Percentiles rank a stretch among this genome's conserved stretches.
These are phyloP conservation scores for Chlamydomonas eustigma DNA, from an alignment of 139 green algal species.

Conservation along the genomic window DNA sequence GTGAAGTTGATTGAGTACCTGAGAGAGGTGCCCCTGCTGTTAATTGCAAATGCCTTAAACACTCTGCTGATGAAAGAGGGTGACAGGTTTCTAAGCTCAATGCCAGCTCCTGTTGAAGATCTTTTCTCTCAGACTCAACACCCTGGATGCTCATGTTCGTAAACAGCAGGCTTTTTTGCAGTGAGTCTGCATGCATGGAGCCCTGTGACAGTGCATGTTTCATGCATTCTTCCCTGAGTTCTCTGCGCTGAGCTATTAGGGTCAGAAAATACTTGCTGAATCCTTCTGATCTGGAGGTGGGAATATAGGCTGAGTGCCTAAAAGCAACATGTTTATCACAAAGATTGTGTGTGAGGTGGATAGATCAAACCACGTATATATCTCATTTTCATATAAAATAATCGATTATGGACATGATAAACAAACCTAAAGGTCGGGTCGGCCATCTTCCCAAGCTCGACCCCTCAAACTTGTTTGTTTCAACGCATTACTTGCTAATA, in stretches of 20 bases:
- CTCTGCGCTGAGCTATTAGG: slow-evolving; percentile 30
- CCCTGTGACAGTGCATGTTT: not conserved
- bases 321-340: not conserved
- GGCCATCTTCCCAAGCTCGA: too few relatives aligned
- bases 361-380: not conserved
- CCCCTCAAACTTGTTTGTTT: too few relatives aligned
- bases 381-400: too few relatives aligned
- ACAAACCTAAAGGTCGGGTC: too few relatives aligned
- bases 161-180: slow-evolving; percentile 1
- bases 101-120: slow-evolving; percentile 23
- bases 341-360: not conserved
- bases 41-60: not conserved
- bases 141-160: not conserved
- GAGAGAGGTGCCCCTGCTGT: slow-evolving; percentile 20
- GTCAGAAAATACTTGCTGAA: slow-evolving; percentile 31
- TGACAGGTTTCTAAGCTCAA: slow-evolving; percentile 15
- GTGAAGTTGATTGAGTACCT: too few relatives aligned
- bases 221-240: slow-evolving; percentile 30
- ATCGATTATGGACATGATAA: too few relatives aligned
- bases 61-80: not conserved
- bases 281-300: slow-evolving; percentile 14
- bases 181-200: not conserved
- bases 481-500: too few relatives aligned
- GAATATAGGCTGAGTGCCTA: slow-evolving; percentile 4
- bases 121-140: slow-evolving; percentile 27